Base-by-base conservation (phyloP, 108 stramenopile genomes). In the Skeletonema tropicum region DNA sequence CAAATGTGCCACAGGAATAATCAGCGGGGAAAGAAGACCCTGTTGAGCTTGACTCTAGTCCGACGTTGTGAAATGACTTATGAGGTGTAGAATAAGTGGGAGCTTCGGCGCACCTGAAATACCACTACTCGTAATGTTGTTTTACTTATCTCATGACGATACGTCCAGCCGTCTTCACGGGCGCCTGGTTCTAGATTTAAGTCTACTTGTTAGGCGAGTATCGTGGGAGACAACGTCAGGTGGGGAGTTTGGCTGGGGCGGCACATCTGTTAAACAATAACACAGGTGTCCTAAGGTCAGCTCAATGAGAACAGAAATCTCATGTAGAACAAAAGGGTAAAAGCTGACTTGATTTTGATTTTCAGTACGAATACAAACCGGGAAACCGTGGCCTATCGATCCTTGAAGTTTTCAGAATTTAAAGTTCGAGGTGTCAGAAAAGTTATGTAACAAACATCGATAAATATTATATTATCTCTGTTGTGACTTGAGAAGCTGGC, bases 21-120 rank as follows among this genome's bases (percentile, higher is more conserved):
- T n/a, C n/a, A n/a, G n/a, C n/a, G n/a, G n/a, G 79, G 76, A 92
- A 94, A 96, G 93, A 96, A 96, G 95, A 96, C 93, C 93, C 95
- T 96, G 95, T 94, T 96, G 95, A 96, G 95, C 92, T 96, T 94
- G 95, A 94, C 95, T 96, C 95, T 94, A 94, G 95, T 96, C 92
- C 89, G 92, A 96, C 92, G 86, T 92, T 96, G 95, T 96, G 92
- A 94, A 94, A 92, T 90, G 95, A 94, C 95, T 90, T 94, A 87
- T 87, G 92, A 94, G 96, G 92, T 97, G 96, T 97, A 94, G 96
- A 89, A 97, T 94, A 97, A 89, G 93, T 91, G 92, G 96, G 92
- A 94, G 96, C 87, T 87, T 76, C 80, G 89, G 87, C 94, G 85
- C 86, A 89, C 85, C 80, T 94, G 94, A 95, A 94, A 95, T 94